Evolutionary conservation across 306 rosid species (phyloP).

Genomic region (Pterocarpus santalinus): DNA sequence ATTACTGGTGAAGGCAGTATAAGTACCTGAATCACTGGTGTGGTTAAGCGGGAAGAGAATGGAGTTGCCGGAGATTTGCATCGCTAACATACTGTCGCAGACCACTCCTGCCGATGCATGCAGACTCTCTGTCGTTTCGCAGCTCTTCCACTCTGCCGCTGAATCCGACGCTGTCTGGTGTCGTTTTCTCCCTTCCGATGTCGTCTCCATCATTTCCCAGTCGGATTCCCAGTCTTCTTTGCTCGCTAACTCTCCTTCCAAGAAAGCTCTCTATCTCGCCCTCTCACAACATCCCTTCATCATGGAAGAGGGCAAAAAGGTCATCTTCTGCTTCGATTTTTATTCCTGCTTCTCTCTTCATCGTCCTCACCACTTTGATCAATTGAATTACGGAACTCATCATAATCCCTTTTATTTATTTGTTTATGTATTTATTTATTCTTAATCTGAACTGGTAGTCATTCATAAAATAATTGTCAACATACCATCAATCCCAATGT

Average conservation of each 20-base stretch:
- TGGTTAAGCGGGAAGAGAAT: not conserved
- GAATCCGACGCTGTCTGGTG: conserved; percentile 38
- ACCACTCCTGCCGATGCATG: conserved; percentile 29
- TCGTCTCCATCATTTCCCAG: conserved; percentile 7
- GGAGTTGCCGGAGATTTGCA: conserved; percentile 33
- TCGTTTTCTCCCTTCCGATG: conserved; percentile 39
- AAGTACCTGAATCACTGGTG: no score
- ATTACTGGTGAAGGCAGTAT: no score
- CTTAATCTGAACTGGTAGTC: not conserved
- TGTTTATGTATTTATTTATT: not conserved
- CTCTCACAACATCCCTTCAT: conserved; percentile 37
- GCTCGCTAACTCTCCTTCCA: conserved; percentile 20
- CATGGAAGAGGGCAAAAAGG: conserved; percentile 37
- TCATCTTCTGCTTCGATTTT: not conserved
- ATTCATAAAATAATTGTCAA: not conserved
- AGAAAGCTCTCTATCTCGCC: conserved; percentile 38
- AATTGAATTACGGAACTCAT: not conserved
- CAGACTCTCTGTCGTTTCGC: conserved; percentile 25
- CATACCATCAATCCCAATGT: not conserved
- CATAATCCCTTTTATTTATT: not conserved
- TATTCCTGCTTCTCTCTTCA: not conserved
- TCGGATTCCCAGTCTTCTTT: not conserved
- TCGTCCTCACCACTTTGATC: not conserved
- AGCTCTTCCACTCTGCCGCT: conserved; percentile 26
- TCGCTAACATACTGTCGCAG: not conserved